A percentile compares a stretch with the other conserved stretches of the same genome.
Conservation (phyloP, 306 rosid species). For the Mimosa bimucronata region DNA sequence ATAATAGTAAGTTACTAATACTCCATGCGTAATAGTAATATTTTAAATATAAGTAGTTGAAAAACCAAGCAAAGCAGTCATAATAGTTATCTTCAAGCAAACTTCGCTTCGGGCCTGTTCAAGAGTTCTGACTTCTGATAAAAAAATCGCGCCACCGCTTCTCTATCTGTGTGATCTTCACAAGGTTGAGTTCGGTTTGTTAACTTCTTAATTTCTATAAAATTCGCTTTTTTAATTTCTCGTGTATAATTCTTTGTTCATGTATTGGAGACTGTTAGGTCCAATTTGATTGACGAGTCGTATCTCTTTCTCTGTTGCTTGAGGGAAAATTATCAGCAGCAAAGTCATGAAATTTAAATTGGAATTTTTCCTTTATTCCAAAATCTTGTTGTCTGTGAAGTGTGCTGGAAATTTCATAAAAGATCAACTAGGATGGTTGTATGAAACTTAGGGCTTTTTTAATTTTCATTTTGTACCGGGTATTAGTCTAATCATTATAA, state of each 20-base stretch:
- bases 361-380: constrained; percentile 16
- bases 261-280: not conserved
- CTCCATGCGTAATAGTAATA: too few relatives aligned
- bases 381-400: not conserved
- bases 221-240: not conserved
- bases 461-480: not conserved
- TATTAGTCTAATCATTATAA: not conserved
- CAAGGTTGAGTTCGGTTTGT: constrained; percentile 33
- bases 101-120: constrained; percentile 31
- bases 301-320: not conserved
- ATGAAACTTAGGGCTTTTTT: not conserved
- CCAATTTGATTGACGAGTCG: not conserved
- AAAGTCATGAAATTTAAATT: constrained; percentile 10
- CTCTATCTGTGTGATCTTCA: constrained; percentile 31
- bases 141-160: constrained; percentile 12
- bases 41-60: constrained; percentile 1
- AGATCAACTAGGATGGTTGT: not conserved
- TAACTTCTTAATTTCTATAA: not conserved
- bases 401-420: constrained; percentile 5
- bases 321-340: not conserved
- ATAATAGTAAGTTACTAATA: too few relatives aligned
- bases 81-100: constrained; percentile 38
- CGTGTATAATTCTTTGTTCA: not conserved
- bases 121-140: constrained; percentile 40
- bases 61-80: not conserved